A percentile compares a stretch with the other conserved stretches of the same genome.
Conservation (phyloP, 768 basidiomycete genomes). For the Kwoniella newhampshirensis region DNA sequence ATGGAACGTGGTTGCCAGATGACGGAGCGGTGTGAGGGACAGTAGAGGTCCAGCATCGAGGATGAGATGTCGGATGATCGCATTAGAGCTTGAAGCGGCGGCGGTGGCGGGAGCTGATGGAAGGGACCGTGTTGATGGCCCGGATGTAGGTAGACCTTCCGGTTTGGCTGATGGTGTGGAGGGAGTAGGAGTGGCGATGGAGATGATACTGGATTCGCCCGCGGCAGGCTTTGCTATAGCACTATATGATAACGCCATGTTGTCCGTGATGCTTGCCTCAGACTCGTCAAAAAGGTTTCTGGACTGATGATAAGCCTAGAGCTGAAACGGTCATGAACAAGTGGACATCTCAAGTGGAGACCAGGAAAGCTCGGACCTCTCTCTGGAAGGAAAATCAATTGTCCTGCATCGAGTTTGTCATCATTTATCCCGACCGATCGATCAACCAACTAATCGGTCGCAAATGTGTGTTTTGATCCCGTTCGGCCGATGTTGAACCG, state of each 20-base stretch:
- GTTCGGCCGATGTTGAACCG: constrained; percentile 14
- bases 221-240: constrained; percentile 26
- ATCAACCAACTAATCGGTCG: no score
- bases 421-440: constrained; percentile 1
- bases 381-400: not conserved
- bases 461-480: no score
- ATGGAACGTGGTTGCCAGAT: constrained; percentile 77
- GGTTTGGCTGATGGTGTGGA: not conserved
- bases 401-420: not conserved
- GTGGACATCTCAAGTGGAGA: constrained; percentile 12
- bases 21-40: constrained; percentile 77
- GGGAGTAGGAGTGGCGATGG: constrained; percentile 9
- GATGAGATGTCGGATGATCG: constrained; percentile 63
- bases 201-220: constrained; percentile 19
- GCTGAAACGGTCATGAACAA: not conserved
- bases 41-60: constrained; percentile 93
- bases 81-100: constrained; percentile 5
- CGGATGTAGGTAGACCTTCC: not conserved
- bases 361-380: not conserved
- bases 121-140: not conserved
- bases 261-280: no score
- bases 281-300: no score
- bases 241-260: constrained; percentile 44
- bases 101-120: not conserved
- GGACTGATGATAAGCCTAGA: no score